Evolutionary conservation across 2,329 filamentous ascomycete species (phyloP).

Genomic region (Sclerotinia subarctica): DNA sequence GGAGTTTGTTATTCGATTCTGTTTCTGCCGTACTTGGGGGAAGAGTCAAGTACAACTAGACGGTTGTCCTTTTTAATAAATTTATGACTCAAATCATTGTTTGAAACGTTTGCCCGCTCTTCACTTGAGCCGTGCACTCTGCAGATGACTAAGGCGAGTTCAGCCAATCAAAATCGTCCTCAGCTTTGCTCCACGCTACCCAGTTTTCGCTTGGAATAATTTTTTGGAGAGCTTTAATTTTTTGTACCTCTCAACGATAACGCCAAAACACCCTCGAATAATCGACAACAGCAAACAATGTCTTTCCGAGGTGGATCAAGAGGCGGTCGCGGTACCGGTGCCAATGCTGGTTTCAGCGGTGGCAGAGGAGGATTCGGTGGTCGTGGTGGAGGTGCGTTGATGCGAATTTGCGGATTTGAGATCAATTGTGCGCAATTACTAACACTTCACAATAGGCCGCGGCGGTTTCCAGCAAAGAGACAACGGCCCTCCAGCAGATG

Average conservation of each 20-base stretch:
- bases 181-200: constrained; percentile 15
- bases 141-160: neutral
- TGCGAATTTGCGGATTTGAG: constrained; percentile 27
- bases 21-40: constrained; percentile 1
- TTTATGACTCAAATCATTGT: constrained; percentile 18
- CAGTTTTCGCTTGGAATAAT: constrained; percentile 23
- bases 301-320: constrained; percentile 57
- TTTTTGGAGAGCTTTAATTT: constrained; percentile 25
- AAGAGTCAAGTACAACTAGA: constrained; percentile 6
- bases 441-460: constrained; percentile 47
- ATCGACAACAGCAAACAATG: constrained; percentile 31
- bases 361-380: constrained; percentile 50
- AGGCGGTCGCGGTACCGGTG: constrained; percentile 47
- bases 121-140: neutral
- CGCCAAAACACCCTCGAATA: constrained; percentile 40
- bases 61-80: constrained; percentile 16
- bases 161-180: constrained; percentile 17
- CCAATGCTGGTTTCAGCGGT: constrained; percentile 50
- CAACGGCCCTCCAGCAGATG: constrained; percentile 59
- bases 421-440: constrained; percentile 23
- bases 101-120: constrained; percentile 5
- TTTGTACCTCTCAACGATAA: constrained; percentile 34
- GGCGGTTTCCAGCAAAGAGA: constrained; percentile 59
- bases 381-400: constrained; percentile 42
- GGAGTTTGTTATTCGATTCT: constrained; percentile 1